These are phyloP conservation scores for Geotrichum aggregatum DNA, from an alignment of 1,139 yeast genomes.

Conservation along the genomic window DNA sequence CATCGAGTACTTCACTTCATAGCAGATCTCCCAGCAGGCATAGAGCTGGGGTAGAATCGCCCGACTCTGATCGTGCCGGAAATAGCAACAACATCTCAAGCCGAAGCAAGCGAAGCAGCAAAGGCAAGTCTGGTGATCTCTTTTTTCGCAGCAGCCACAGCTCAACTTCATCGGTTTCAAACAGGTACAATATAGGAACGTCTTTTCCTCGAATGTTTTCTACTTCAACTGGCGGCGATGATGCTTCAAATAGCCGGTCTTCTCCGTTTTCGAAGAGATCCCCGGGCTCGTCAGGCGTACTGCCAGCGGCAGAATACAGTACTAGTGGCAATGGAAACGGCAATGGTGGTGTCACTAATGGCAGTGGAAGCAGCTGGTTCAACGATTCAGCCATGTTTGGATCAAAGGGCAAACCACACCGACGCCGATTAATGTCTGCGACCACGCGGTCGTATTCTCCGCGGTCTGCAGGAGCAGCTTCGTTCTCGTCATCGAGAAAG, in stretches of 20 bases:
- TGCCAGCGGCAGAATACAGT: not conserved
- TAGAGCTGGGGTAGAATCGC: not conserved
- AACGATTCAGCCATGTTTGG: conserved; percentile 29
- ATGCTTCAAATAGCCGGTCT: not conserved
- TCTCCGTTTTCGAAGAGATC: conserved; percentile 4
- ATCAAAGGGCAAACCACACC: conserved; percentile 1
- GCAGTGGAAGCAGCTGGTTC: conserved; percentile 21
- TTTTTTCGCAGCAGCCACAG: not conserved
- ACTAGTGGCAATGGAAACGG: not conserved
- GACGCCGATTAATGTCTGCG: not conserved
- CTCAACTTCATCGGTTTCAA: not conserved
- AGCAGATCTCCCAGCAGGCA: conserved; percentile 18
- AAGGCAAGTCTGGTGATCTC: conserved; percentile 20
- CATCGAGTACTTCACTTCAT: conserved; percentile 33
- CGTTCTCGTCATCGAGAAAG: conserved; percentile 13
- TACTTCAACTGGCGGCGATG: not conserved
- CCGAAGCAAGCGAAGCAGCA: conserved; percentile 24
- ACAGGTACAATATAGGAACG: conserved; percentile 7
- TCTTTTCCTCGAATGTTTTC: conserved; percentile 15
- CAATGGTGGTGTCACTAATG: conserved; percentile 10
- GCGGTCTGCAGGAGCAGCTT: not conserved
- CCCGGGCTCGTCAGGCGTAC: not conserved
- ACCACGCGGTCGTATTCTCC: not conserved
- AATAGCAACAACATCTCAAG: not conserved
- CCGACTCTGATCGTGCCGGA: conserved; percentile 1